Evolutionary conservation across 2,329 filamentous ascomycete species (phyloP), one percentile per base, ranked within the genome.

Genomic region (Alternaria arbusti): DNA sequence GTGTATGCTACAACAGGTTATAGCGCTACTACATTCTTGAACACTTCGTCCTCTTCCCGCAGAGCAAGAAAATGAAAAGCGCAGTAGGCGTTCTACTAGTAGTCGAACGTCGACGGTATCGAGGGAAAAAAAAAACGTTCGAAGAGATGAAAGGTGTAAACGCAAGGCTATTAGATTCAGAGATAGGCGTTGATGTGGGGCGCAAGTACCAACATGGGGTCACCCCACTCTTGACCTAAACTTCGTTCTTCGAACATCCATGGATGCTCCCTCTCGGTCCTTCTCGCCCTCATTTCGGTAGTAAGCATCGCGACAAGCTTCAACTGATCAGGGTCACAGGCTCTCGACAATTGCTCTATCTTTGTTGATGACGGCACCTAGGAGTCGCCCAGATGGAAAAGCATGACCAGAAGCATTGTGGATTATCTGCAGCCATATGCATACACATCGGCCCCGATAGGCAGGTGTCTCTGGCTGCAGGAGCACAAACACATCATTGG

Each of bases 231-330:
- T 40, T 17, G 36, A 40, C n/a, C 36, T 40, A 40, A 40, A 17
- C 36, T 2, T 40, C 36, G 36, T 40, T 1, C 36, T 40, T 40
- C 36, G 36, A 40, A 46, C 20, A 49, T 28, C 23, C 15, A 25
- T 25, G 15, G 5, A 26, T 1, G 15, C 2, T 22, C 3, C 23
- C 0, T 26, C 17, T 51, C 50, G 50, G 50, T 54, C 50, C 30
- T 23, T 40, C 15, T 54, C 50, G 30, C 22, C 30, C 17, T 40
- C 20, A 54, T 32, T 23, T 54, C 50, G 50, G 30, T 1, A 49
- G n/a, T 17, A 49, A 49, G 45, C 23, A 49, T 49, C 2, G 10
- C 8, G 5, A 49, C 12, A 17, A 1, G 13, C 45, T 49, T 2
- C 20, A 4, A 49, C 8, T 6, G 1, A 2, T n/a, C 15, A 28